Percentiles rank a stretch among this genome's conserved stretches.
Evolutionary conservation across 2,329 filamentous ascomycete species (phyloP).

Genomic region (Eutypa lata): DNA sequence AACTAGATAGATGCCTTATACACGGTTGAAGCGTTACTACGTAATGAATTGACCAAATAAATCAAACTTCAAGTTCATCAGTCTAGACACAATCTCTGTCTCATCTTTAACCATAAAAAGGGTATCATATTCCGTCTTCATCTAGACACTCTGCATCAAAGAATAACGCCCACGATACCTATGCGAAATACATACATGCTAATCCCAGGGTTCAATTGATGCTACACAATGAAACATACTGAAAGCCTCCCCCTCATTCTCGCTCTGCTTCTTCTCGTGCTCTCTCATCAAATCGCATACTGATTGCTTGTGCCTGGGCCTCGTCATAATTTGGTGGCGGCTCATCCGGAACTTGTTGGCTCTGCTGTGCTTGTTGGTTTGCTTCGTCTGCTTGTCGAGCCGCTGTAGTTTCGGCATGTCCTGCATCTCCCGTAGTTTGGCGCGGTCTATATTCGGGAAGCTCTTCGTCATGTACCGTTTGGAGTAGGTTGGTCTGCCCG

Average conservation of each 20-base stretch:
- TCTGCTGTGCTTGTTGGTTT: slow-evolving; percentile 21
- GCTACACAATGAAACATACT: slow-evolving; percentile 22
- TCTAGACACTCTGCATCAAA: background rate
- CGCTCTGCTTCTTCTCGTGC: slow-evolving; percentile 71
- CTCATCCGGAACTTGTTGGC: slow-evolving; percentile 56
- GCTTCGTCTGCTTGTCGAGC: slow-evolving; percentile 21
- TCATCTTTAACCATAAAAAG: slow-evolving; percentile 2
- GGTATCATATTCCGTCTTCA: slow-evolving; percentile 18
- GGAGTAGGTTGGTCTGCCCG: slow-evolving; percentile 49
- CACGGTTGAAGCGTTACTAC: no score
- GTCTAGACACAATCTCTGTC: background rate
- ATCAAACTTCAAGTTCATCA: no score
- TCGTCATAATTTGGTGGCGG: slow-evolving; percentile 92
- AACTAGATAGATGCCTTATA: no score
- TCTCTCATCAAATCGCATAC: slow-evolving; percentile 62
- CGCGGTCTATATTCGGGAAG: slow-evolving; percentile 80
- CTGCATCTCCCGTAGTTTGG: slow-evolving; percentile 27
- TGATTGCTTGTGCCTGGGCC: slow-evolving; percentile 69
- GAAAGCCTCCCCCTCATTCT: slow-evolving; percentile 30
- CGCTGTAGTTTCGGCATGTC: slow-evolving; percentile 11
- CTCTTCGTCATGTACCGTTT: slow-evolving; percentile 74
- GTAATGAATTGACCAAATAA: no score
- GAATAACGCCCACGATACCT: background rate
- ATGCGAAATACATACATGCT: background rate
- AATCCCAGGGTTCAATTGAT: background rate